Conservation (phyloP, 495 filamentous ascomycete genomes). For the Neurospora terricola region DNA sequence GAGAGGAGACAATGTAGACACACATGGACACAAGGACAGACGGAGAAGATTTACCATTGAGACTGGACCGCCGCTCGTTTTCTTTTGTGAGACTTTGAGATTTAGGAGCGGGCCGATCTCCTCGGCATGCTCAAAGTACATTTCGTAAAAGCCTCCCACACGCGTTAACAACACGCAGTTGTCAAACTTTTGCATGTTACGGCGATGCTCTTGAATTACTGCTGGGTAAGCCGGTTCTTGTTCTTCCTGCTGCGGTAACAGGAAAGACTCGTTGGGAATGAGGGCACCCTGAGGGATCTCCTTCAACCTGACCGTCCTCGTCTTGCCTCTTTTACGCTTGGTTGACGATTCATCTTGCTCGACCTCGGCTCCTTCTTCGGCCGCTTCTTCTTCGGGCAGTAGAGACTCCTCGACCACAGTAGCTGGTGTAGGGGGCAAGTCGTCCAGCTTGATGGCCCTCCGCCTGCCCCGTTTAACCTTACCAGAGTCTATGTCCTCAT, state of each 20-base stretch:
- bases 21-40: background rate
- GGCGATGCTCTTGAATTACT: constrained; percentile 78
- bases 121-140: constrained; percentile 91
- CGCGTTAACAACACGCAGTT: constrained; percentile 84
- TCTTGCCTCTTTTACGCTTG: background rate
- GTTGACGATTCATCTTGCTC: background rate
- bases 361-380: background rate
- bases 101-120: constrained; percentile 78
- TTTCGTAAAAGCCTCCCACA: constrained; percentile 91
- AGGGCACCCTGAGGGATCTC: constrained; percentile 59
- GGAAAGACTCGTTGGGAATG: constrained; percentile 8
- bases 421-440: background rate
- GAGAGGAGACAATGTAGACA: background rate
- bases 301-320: constrained; percentile 37
- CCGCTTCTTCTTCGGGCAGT: background rate
- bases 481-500: background rate
- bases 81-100: constrained; percentile 76
- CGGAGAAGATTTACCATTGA: constrained; percentile 53
- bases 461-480: background rate
- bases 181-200: constrained; percentile 82
- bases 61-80: constrained; percentile 61
- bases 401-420: background rate
- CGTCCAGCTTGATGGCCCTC: background rate
- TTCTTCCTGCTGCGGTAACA: constrained; percentile 26
- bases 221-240: constrained; percentile 63